Percentiles rank a stretch among this genome's conserved stretches.
phyloP scores from a whole-genome alignment of 2,329 filamentous ascomycete genomes.

The Monascus ruber region DNA sequence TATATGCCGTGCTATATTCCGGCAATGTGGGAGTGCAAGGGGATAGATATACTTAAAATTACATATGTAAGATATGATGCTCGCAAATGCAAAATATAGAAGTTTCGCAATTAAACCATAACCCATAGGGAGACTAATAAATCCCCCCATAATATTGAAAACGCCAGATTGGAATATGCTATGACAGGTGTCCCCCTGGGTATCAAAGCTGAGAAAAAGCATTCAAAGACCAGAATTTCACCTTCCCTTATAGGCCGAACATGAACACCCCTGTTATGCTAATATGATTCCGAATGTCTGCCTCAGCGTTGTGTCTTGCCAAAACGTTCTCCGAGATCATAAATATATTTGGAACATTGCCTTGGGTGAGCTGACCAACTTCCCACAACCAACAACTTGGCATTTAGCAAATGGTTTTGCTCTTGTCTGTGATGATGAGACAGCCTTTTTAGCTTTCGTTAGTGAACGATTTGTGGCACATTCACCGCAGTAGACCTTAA shows the following conservation, averaged over 20 bases:
- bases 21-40: too few relatives aligned
- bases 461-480: slow-evolving; percentile 31
- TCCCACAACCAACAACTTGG: slow-evolving; percentile 31
- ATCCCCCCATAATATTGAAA: background rate
- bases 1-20: too few relatives aligned
- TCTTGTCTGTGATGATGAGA: slow-evolving; percentile 11
- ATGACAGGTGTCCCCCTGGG: background rate
- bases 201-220: background rate
- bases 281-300: background rate
- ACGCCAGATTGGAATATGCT: background rate
- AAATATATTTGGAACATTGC: slow-evolving; percentile 39
- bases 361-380: slow-evolving; percentile 25
- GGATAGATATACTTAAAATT: too few relatives aligned
- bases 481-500: slow-evolving; percentile 38
- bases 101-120: too few relatives aligned
- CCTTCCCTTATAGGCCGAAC: too few relatives aligned
- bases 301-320: too few relatives aligned
- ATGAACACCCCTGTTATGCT: background rate
- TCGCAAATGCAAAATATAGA: too few relatives aligned
- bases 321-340: slow-evolving; percentile 12
- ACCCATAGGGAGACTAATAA: too few relatives aligned
- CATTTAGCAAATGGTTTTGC: slow-evolving; percentile 34
- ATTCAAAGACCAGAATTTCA: background rate
- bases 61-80: too few relatives aligned
- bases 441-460: slow-evolving; percentile 22